Evolutionary conservation across 2,329 filamentous ascomycete genomes (phyloP), one percentile per base, ranked within the genome.

Genomic region (Colletotrichum lini): DNA sequence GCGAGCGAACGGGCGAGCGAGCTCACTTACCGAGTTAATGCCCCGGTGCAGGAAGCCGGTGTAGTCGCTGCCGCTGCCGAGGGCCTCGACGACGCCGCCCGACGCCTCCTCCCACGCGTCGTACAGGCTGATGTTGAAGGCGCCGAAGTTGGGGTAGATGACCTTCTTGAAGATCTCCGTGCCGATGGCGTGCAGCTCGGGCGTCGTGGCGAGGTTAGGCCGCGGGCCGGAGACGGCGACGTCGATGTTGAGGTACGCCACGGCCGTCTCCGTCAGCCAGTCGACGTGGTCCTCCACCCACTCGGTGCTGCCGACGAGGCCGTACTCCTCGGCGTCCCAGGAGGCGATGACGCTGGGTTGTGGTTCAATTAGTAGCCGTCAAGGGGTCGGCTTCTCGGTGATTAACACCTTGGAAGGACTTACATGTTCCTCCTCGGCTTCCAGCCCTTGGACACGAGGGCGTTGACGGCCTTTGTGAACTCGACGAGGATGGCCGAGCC

Each of bases 211-310:
- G 18, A 90, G 84, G 15, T 80, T 81, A 62, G 93, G 92, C 9
- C 84, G 74, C 0, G 87, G 86, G 0, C 94, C 93, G 2, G 81
- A 79, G 1, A 83, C 78, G 3, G 89, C 93, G 8, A 94, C 90
- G 77, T 96, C 94, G 38, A 96, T 90, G 76, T 97, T 97, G 64
- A 97, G 83, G 75, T 97, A 97, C 0, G 92, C 89, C 61, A 97
- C 88, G 9, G 92, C 90, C 0, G 91, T 89, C 18, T 89, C 86
- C 0, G 86, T 88, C 1, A 97, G 87, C 93, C 93, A 96, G 0
- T 92, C 90, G 1, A 94, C 80, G 71, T 94, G 91, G 70, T 97
- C 94, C 77, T 97, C 94, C 0, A 97, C 93, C 93, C 93, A 97
- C 77, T 97, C 94, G 0, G 93, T 95, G 4, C 91, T 94, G 1